Evolutionary conservation across 345 rosid genomes (phyloP).

Genomic region (Erodium maritimum): DNA sequence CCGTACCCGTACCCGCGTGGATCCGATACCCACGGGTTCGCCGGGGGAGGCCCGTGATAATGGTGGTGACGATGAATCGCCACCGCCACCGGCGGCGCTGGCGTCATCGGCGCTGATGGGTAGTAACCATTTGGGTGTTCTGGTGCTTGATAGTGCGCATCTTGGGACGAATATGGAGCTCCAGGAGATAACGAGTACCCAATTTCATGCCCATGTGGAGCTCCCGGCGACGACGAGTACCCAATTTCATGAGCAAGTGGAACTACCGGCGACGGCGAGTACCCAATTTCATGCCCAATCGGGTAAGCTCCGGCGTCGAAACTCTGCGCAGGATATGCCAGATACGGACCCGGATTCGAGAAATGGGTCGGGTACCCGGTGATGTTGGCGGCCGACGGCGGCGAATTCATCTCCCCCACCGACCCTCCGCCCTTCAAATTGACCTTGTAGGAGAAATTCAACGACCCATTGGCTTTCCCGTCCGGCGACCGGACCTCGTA

Average conservation of each 20-base stretch:
- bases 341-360: no score
- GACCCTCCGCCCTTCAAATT: neutral
- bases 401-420: neutral
- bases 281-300: no score
- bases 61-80: slow-evolving; percentile 2
- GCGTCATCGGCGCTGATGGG: neutral
- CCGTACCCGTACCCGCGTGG: slow-evolving; percentile 1
- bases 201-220: neutral
- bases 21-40: slow-evolving; percentile 5
- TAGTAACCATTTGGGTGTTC: slow-evolving; percentile 2
- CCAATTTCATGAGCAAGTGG: no score
- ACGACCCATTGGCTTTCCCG: slow-evolving; percentile 29
- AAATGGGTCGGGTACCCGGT: slow-evolving; percentile 9
- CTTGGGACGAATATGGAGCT: slow-evolving; percentile 10
- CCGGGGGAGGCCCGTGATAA: neutral
- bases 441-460: slow-evolving; percentile 27
- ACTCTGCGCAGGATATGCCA: no score
- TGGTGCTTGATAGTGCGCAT: slow-evolving; percentile 8
- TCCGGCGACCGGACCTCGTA: slow-evolving; percentile 36
- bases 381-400: slow-evolving; percentile 1
- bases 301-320: no score
- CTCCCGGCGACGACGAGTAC: no score
- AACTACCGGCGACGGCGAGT: no score
- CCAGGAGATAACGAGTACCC: slow-evolving; percentile 7
- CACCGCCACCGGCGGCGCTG: neutral